Evolutionary conservation across 176 grass and related monocot species (phyloP).

Genomic region (Carex pumila): DNA sequence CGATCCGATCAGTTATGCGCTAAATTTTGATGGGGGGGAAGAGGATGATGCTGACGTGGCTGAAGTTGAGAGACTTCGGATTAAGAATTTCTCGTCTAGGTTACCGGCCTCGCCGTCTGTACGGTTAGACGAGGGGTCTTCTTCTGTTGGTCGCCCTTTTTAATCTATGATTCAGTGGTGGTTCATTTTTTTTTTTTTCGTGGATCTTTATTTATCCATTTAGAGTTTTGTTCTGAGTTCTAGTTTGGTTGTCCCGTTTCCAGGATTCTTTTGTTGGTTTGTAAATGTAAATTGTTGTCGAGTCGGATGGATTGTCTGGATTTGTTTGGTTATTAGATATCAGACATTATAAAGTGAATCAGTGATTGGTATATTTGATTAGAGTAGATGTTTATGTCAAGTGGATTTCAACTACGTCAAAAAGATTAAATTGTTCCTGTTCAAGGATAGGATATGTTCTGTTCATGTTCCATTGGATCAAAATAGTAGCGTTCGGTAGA

Average conservation of each 20-base stretch:
- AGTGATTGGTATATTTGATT: neutral
- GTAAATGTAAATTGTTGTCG: constrained; percentile 15
- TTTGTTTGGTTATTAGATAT: neutral
- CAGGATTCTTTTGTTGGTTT: neutral
- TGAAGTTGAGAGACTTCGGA: neutral
- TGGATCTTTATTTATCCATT: neutral
- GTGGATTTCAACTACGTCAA: neutral
- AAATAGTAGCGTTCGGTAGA: neutral
- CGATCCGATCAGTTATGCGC: constrained; percentile 35
- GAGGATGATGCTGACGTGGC: neutral
- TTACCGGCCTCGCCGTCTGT: constrained; percentile 9
- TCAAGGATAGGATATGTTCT: neutral
- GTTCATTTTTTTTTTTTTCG: neutral
- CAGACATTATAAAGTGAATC: neutral
- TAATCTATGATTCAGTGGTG: neutral
- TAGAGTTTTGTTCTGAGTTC: neutral
- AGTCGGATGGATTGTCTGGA: neutral
- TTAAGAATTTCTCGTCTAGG: constrained; percentile 26
- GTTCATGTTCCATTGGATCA: neutral
- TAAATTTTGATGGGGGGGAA: constrained; percentile 33
- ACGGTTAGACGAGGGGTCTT: neutral
- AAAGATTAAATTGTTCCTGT: neutral
- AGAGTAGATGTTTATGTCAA: neutral
- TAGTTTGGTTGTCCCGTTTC: neutral
- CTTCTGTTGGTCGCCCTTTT: neutral